Conservation (phyloP, 1,139 yeast species). For the Diutina rugosa region DNA sequence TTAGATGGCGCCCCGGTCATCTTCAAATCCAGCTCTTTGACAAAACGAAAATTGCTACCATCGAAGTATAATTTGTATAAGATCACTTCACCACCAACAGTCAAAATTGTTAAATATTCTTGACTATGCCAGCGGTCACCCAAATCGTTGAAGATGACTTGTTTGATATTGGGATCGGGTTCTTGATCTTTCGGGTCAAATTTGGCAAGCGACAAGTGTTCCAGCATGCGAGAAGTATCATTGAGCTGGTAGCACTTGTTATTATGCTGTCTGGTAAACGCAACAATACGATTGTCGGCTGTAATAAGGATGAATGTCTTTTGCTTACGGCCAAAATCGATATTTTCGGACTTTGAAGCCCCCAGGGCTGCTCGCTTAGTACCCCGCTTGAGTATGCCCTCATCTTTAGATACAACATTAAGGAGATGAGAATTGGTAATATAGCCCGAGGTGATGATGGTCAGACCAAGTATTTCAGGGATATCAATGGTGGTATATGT, state of each 20-base stretch:
- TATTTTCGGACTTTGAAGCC: background rate
- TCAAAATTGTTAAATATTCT: constrained; percentile 57
- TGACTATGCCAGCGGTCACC: constrained; percentile 44
- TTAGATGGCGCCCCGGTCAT: constrained; percentile 70
- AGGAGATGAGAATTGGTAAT: constrained; percentile 35
- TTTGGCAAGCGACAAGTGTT: constrained; percentile 35
- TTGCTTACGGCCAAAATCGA: constrained; percentile 21
- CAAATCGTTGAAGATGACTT: constrained; percentile 48
- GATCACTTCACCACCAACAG: constrained; percentile 69
- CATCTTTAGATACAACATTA: constrained; percentile 29
- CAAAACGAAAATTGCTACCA: constrained; percentile 35
- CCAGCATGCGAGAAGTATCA: constrained; percentile 45
- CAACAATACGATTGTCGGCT: constrained; percentile 62
- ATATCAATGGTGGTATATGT: constrained; percentile 22
- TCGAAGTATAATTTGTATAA: constrained; percentile 49
- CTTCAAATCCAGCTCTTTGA: constrained; percentile 32
- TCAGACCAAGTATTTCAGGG: constrained; percentile 42
- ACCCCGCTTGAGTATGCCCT: constrained; percentile 19
- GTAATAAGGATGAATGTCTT: constrained; percentile 56
- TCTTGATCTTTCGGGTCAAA: constrained; percentile 48
- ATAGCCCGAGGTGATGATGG: constrained; percentile 60
- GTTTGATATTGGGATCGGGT: constrained; percentile 69
- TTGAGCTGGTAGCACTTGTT: constrained; percentile 56
- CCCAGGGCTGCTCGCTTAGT: constrained; percentile 11
- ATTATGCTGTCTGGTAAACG: constrained; percentile 50